These are phyloP conservation scores for Halenospora varia DNA, from an alignment of 495 filamentous ascomycete species.

Conservation along the genomic window DNA sequence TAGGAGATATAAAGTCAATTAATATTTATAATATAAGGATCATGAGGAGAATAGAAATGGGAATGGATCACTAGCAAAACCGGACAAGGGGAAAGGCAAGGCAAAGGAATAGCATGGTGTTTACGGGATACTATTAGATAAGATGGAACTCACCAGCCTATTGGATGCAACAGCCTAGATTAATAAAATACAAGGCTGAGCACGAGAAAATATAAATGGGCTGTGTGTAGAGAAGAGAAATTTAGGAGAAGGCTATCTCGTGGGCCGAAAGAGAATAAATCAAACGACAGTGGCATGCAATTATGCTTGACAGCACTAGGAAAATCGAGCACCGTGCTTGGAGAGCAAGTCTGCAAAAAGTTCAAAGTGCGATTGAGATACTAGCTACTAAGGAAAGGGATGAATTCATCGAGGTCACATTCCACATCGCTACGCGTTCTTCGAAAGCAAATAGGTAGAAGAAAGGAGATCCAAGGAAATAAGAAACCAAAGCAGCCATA, in stretches of 20 bases:
- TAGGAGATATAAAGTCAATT: too few relatives aligned
- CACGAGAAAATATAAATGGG: too few relatives aligned
- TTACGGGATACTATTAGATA: too few relatives aligned
- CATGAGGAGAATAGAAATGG: too few relatives aligned
- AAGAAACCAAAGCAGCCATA: conserved; percentile 10
- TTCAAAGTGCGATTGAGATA: conserved; percentile 13
- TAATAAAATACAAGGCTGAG: too few relatives aligned
- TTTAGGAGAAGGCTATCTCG: conserved; percentile 5
- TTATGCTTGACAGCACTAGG: conserved; percentile 8
- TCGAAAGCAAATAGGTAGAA: conserved; percentile 9
- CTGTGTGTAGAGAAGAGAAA: conserved; percentile 11
- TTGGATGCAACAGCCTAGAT: too few relatives aligned
- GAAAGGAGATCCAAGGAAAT: conserved; percentile 11
- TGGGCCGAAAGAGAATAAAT: conserved; percentile 9
- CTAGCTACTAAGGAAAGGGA: conserved; percentile 11
- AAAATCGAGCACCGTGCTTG: conserved; percentile 6
- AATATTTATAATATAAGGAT: too few relatives aligned
- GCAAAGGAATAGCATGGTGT: too few relatives aligned
- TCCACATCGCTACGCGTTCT: conserved; percentile 3
- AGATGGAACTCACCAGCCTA: too few relatives aligned
- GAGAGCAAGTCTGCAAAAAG: conserved; percentile 5
- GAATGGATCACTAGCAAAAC: too few relatives aligned
- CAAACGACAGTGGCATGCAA: conserved; percentile 4
- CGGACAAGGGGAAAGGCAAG: too few relatives aligned
- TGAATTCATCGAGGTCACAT: conserved; percentile 9